A percentile compares a stretch with the other conserved stretches of the same genome.
Evolutionary conservation across 2,329 filamentous ascomycete species (phyloP).

Genomic region (Fusarium succisae): DNA sequence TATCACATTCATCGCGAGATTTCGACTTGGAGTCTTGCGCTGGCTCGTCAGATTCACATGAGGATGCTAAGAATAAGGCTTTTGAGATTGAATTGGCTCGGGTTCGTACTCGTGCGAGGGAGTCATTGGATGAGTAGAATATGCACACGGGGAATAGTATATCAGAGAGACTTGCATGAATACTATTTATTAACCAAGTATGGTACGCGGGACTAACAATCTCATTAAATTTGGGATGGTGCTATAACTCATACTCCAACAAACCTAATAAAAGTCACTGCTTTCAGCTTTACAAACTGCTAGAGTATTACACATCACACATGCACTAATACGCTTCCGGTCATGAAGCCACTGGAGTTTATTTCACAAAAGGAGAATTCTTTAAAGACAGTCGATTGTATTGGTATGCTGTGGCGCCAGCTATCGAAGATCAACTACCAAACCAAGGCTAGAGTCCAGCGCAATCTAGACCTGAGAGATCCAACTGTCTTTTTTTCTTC

Average conservation of each 20-base stretch:
- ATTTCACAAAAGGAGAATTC: not conserved
- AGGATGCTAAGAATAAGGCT: not conserved
- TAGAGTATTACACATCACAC: not conserved
- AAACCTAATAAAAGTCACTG: not conserved
- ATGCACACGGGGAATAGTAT: accelerated
- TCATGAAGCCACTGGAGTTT: not conserved
- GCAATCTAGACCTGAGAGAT: not conserved
- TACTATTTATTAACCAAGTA: not conserved
- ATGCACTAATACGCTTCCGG: not conserved
- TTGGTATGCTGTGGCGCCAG: not conserved
- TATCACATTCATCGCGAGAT: not conserved
- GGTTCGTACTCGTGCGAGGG: not conserved
- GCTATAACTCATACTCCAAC: not conserved
- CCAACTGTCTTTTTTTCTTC: not conserved
- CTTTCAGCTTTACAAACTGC: not conserved
- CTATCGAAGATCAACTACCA: not conserved
- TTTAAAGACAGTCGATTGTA: not conserved
- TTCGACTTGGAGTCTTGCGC: not conserved
- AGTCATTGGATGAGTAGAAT: not conserved
- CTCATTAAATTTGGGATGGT: not conserved
- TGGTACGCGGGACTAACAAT: accelerated
- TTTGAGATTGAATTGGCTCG: not conserved
- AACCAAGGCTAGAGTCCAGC: not conserved
- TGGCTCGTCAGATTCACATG: not conserved
- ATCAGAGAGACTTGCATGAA: too few relatives aligned